Percentiles rank a stretch among this genome's conserved stretches.
Evolutionary conservation across 2,329 filamentous ascomycete genomes (phyloP).

Genomic region (Exophiala lecanii-corni): DNA sequence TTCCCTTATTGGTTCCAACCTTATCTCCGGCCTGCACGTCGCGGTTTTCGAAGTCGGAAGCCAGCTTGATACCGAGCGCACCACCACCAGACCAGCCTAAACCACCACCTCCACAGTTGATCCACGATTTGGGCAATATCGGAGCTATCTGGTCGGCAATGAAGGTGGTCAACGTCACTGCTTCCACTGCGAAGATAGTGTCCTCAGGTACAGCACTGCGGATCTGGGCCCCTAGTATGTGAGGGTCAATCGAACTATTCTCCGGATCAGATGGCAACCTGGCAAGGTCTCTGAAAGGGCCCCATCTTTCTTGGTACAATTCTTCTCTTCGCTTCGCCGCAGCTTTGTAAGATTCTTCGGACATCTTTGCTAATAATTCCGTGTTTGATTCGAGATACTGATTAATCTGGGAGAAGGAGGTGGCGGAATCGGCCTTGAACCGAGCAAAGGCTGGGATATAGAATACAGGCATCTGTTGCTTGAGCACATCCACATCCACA

Average conservation of each 20-base stretch:
- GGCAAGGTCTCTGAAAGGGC: conserved; percentile 54
- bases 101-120: conserved; percentile 76
- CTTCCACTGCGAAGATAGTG: conserved; percentile 72
- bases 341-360: conserved; percentile 29
- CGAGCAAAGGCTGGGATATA: conserved; percentile 64
- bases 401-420: conserved; percentile 65
- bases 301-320: conserved; percentile 56
- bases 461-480: conserved; percentile 69
- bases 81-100: conserved; percentile 76
- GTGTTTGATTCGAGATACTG: conserved; percentile 52
- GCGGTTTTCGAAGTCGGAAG: conserved; percentile 50
- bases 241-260: conserved; percentile 57
- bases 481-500: conserved; percentile 63
- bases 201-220: conserved; percentile 55
- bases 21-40: conserved; percentile 26
- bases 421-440: conserved; percentile 62
- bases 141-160: conserved; percentile 68
- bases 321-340: conserved; percentile 40
- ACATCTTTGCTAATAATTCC: conserved; percentile 39
- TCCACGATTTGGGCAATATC: conserved; percentile 65
- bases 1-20: conserved; percentile 43
- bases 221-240: conserved; percentile 53
- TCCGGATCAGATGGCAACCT: conserved; percentile 49
- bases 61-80: conserved; percentile 72
- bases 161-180: conserved; percentile 65